Evolutionary conservation across 2,329 filamentous ascomycete genomes (phyloP).

Genomic region (Cladosporium sp.): DNA sequence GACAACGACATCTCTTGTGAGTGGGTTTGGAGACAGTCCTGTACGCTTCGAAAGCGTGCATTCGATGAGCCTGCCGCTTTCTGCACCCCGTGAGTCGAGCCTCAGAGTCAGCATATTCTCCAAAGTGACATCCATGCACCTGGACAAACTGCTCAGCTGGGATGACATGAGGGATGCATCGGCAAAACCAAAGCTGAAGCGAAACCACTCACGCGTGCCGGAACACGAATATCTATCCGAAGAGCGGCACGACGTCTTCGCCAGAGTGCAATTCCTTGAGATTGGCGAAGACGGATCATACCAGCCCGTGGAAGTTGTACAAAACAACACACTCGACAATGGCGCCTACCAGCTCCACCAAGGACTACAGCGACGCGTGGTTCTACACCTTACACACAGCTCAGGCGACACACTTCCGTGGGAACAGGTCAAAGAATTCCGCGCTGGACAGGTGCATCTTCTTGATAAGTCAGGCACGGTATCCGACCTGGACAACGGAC

Average conservation of each 20-base stretch:
- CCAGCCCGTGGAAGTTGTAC: slow-evolving; percentile 86
- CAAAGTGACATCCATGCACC: slow-evolving; percentile 85
- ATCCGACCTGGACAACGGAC: slow-evolving; percentile 72
- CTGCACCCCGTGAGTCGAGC: slow-evolving; percentile 71
- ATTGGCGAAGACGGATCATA: slow-evolving; percentile 91
- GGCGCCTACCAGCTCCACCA: slow-evolving; percentile 95
- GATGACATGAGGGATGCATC: slow-evolving; percentile 90
- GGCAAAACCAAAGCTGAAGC: slow-evolving; percentile 58
- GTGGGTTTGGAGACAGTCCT: slow-evolving; percentile 87
- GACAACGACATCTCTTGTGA: slow-evolving; percentile 93
- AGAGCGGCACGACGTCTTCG: slow-evolving; percentile 91
- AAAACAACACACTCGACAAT: slow-evolving; percentile 78
- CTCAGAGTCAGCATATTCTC: slow-evolving; percentile 90
- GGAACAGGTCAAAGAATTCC: slow-evolving; percentile 76
- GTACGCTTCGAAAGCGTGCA: slow-evolving; percentile 97
- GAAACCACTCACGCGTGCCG: slow-evolving; percentile 66
- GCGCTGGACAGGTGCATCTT: slow-evolving; percentile 78
- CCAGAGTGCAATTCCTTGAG: slow-evolving; percentile 84
- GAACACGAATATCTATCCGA: slow-evolving; percentile 93
- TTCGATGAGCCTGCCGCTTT: slow-evolving; percentile 90
- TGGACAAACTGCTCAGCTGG: slow-evolving; percentile 97
- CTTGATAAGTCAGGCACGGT: slow-evolving; percentile 84
- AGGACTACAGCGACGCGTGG: slow-evolving; percentile 84
- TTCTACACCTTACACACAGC: slow-evolving; percentile 86
- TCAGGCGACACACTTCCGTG: slow-evolving; percentile 86